These are phyloP conservation scores for Candida railenensis DNA, from an alignment of 805 yeast genomes.

Conservation along the genomic window DNA sequence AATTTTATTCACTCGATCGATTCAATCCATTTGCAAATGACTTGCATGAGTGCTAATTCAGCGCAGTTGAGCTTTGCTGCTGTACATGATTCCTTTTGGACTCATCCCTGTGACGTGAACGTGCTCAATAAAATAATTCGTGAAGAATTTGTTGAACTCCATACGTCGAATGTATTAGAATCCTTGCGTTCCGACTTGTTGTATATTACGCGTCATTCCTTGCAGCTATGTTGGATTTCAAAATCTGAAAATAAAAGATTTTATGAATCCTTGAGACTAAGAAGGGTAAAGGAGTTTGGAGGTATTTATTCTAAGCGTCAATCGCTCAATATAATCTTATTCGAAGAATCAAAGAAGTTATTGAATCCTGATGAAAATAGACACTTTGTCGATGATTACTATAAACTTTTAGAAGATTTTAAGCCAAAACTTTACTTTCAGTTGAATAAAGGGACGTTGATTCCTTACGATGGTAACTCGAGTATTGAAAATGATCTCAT, in stretches of 20 bases:
- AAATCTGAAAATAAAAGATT: constrained; percentile 13
- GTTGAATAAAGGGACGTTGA: background rate
- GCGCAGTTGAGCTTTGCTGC: constrained; percentile 29
- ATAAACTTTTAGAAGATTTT: background rate
- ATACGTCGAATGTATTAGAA: constrained; percentile 24
- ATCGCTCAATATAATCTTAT: background rate
- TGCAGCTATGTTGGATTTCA: constrained; percentile 34
- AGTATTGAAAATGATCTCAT: background rate
- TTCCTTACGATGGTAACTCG: background rate
- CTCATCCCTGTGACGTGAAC: constrained; percentile 32
- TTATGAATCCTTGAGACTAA: background rate
- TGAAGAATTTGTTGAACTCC: constrained; percentile 34
- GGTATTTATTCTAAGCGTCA: background rate
- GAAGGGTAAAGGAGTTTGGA: background rate
- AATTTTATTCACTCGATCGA: constrained; percentile 45
- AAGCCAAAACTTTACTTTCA: constrained; percentile 1
- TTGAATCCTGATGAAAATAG: background rate
- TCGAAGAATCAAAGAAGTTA: background rate
- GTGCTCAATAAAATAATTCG: constrained; percentile 25
- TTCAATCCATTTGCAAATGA: constrained; percentile 38
- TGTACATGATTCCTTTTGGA: constrained; percentile 47
- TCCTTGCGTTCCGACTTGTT: constrained; percentile 25
- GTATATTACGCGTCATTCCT: constrained; percentile 19
- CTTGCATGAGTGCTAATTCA: constrained; percentile 23
- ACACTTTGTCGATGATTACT: background rate